Evolutionary conservation across 495 filamentous ascomycete species (phyloP).

Genomic region (Talaromyces wortmannii): DNA sequence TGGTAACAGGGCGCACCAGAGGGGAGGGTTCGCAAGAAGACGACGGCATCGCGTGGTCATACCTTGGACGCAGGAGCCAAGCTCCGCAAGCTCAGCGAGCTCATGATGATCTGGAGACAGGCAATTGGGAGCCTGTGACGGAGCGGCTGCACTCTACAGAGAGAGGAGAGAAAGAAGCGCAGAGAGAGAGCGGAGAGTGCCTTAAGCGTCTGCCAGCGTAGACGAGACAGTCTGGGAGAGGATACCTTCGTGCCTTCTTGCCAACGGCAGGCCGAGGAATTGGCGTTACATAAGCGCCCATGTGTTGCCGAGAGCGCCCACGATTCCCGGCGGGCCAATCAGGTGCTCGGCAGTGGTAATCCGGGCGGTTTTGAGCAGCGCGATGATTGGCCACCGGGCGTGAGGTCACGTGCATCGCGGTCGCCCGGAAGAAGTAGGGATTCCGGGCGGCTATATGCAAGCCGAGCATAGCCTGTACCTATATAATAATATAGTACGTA

Average conservation of each 20-base stretch:
- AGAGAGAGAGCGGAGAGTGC: constrained; percentile 3
- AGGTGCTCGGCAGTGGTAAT: constrained; percentile 22
- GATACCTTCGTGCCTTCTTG: constrained; percentile 14
- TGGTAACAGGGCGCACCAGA: background rate
- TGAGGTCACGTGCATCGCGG: constrained; percentile 19
- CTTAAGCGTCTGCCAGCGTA: too few relatives aligned
- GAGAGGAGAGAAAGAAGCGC: constrained; percentile 13
- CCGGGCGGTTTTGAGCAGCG: constrained; percentile 23
- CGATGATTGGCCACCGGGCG: constrained; percentile 18
- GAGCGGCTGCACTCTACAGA: background rate
- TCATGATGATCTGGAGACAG: constrained; percentile 35
- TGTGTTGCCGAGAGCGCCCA: constrained; percentile 31
- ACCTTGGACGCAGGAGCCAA: constrained; percentile 52
- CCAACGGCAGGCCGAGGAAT: constrained; percentile 6
- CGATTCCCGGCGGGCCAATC: constrained; percentile 28
- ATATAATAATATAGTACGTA: background rate
- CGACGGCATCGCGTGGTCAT: constrained; percentile 11
- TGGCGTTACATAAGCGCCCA: constrained; percentile 30
- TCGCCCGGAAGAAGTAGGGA: constrained; percentile 3
- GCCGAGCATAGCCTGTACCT: background rate
- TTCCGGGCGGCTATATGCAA: constrained; percentile 3
- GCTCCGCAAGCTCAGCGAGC: constrained; percentile 53
- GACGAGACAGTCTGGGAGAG: constrained; percentile 14
- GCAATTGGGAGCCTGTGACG: background rate
- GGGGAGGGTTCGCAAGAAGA: constrained; percentile 2